Base-by-base conservation (phyloP, 2,329 filamentous ascomycete genomes). In the Neopestalotiopsis rosae region DNA sequence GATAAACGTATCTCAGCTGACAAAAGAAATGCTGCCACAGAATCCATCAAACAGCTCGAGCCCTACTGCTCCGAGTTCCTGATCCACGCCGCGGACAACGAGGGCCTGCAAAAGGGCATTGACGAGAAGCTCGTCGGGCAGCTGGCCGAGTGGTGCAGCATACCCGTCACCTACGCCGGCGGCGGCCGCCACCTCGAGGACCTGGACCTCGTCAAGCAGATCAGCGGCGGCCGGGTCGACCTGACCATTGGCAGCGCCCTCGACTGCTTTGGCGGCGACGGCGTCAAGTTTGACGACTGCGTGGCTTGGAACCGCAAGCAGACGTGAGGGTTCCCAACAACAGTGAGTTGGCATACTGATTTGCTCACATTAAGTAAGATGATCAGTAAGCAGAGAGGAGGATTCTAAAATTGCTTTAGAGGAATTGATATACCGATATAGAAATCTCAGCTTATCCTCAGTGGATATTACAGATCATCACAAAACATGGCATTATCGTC, bases 61-160 rank as follows among this genome's bases (percentile, higher is more conserved):
- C 94, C 94, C 5, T 96, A 96, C 81, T 98, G 96, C 84, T 94
- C 93, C 71, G 96, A 99, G 80, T 98, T 99, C 77, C 88, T 99
- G 67, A 96, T 99, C 77, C 96, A 99, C 79, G 96, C 96, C 17
- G 96, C 96, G 57, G 96, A 99, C 80, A 96, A 97, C 72, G 96
- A 99, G 82, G 96, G 96, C 13, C 85, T 98, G 58, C 96, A 98
- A 80, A 88, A 90, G 76, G 96, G 96, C 61, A 93, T 99, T 72
- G 96, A 99, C 75, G 92, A 96, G 79, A 87, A 91, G 73, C 87
- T 99, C 13, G 94, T 99, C 9, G 81, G 86, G 73, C 89, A 86
- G 72, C 84, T 99, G 65, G 90, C 94, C 1, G 83, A 91, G 72
- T 98, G 96, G 94, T 97, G 94, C 79, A 90, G 85, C 52, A 95